phyloP scores from a whole-genome alignment of 805 yeast genomes.

The Candida montana region DNA sequence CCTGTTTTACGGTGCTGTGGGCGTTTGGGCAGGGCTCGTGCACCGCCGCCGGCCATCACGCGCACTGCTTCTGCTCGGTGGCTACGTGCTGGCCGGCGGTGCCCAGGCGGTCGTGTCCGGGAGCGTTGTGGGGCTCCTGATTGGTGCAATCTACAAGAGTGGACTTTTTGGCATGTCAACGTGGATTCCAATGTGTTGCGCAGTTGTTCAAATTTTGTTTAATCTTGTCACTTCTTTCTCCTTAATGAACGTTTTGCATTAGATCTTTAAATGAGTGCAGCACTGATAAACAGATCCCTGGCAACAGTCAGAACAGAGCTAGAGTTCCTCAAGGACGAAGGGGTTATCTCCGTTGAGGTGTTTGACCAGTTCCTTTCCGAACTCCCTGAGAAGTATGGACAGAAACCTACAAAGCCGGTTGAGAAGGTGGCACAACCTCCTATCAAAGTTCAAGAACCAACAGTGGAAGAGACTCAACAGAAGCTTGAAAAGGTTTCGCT shows the following conservation, averaged over 20 bases:
- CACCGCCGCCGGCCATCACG: slow-evolving; percentile 38
- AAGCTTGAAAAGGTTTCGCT: not conserved
- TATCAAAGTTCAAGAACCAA: not conserved
- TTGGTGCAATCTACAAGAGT: slow-evolving; percentile 64
- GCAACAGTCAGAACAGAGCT: slow-evolving; percentile 73
- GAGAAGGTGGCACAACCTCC: not conserved
- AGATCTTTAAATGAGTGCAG: slow-evolving; percentile 35
- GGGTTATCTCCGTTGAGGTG: slow-evolving; percentile 57
- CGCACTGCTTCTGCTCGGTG: slow-evolving; percentile 33
- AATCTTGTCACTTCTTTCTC: slow-evolving; percentile 65
- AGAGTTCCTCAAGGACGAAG: slow-evolving; percentile 71
- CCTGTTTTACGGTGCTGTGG: slow-evolving; percentile 60
- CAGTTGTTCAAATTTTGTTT: slow-evolving; percentile 58
- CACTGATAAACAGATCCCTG: slow-evolving; percentile 72
- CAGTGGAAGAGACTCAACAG: not conserved
- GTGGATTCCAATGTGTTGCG: slow-evolving; percentile 91
- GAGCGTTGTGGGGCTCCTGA: slow-evolving; percentile 66
- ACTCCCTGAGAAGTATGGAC: slow-evolving; percentile 53
- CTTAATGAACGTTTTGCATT: slow-evolving; percentile 42
- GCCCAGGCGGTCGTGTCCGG: slow-evolving; percentile 69
- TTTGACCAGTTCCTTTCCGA: slow-evolving; percentile 43
- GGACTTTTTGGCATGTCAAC: slow-evolving; percentile 87
- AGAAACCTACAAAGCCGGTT: not conserved
- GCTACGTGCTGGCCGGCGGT: slow-evolving; percentile 51
- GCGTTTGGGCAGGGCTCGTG: slow-evolving; percentile 50